Evolutionary conservation across 2,329 filamentous ascomycete species (phyloP).

Genomic region (Rhytidhysteron rufulum): DNA sequence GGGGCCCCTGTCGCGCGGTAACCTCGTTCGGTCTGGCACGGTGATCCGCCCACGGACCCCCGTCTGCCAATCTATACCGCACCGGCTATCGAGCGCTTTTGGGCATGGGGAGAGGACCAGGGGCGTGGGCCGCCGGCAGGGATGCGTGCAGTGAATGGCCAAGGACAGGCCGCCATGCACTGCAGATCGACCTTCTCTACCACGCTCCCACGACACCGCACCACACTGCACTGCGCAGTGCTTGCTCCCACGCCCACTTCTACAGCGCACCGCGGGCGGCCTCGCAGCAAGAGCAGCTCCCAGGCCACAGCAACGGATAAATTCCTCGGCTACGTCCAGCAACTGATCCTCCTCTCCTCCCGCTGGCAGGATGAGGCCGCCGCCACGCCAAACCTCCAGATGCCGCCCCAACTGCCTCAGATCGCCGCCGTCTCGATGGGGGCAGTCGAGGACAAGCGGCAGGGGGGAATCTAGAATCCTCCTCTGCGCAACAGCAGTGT

Average conservation of each 20-base stretch:
- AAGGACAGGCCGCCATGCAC: conserved; percentile 39
- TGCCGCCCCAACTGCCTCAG: too few species aligned
- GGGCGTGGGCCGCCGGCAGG: conserved; percentile 20
- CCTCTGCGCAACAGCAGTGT: not conserved
- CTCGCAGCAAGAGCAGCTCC: conserved; percentile 21
- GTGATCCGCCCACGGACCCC: conserved; percentile 18
- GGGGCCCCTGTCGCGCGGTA: not conserved
- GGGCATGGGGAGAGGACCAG: conserved; percentile 31
- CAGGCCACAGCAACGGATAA: conserved; percentile 14
- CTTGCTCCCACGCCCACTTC: conserved; percentile 9
- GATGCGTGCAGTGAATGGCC: conserved; percentile 15
- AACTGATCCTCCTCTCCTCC: not conserved
- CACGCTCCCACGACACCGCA: conserved; percentile 1
- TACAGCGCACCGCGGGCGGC: conserved; percentile 16
- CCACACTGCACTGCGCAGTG: not conserved
- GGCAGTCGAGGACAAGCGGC: too few species aligned
- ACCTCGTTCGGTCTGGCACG: conserved; percentile 5
- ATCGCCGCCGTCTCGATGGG: too few species aligned
- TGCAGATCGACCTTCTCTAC: conserved; percentile 33
- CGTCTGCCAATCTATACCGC: conserved; percentile 34
- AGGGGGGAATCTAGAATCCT: too few species aligned
- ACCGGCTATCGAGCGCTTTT: conserved; percentile 37
- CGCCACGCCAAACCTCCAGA: too few species aligned
- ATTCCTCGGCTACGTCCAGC: conserved; percentile 16
- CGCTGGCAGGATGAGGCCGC: too few species aligned